phyloP scores from a whole-genome alignment of 2,329 filamentous ascomycete genomes.

The Stromatinia cepivora region DNA sequence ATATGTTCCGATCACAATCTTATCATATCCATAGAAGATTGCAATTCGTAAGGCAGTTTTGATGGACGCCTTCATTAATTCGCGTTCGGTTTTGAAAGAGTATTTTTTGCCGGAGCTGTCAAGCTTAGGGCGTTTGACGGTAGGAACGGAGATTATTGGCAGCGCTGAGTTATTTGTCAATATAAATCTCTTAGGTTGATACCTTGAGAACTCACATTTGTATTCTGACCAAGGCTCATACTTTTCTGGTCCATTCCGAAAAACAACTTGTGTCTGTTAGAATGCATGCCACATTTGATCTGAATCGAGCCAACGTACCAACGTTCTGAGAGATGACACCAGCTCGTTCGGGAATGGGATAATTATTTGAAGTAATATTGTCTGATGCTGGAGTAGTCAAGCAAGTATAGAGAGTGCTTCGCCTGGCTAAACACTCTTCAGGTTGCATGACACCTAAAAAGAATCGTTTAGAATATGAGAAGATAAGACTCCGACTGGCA shows the following conservation, averaged over 20 bases:
- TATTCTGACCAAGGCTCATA: conserved; percentile 60
- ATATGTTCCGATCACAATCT: conserved; percentile 64
- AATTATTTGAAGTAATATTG: conserved; percentile 53
- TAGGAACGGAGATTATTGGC: conserved; percentile 73
- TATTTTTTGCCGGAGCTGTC: conserved; percentile 66
- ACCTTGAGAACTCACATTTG: conserved; percentile 36
- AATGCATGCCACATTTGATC: not conserved
- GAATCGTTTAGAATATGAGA: conserved; percentile 17
- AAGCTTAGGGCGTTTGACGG: conserved; percentile 72
- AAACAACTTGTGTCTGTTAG: conserved; percentile 56
- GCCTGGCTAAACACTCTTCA: conserved; percentile 71
- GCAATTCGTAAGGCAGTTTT: conserved; percentile 70
- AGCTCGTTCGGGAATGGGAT: conserved; percentile 69
- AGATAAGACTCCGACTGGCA: not conserved
- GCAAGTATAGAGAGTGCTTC: conserved; percentile 71
- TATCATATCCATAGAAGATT: conserved; percentile 56
- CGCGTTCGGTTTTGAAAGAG: conserved; percentile 69
- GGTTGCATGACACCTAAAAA: conserved; percentile 56
- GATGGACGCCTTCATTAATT: conserved; percentile 73
- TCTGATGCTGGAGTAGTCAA: conserved; percentile 60
- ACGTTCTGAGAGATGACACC: conserved; percentile 71
- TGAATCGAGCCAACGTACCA: conserved; percentile 47
- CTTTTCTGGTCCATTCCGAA: conserved; percentile 63
- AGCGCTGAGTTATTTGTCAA: conserved; percentile 44
- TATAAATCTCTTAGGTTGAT: not conserved